Evolutionary conservation across 2,329 filamentous ascomycete genomes (phyloP), one percentile per base, ranked within the genome.

Genomic region (Colletotrichum horii): DNA sequence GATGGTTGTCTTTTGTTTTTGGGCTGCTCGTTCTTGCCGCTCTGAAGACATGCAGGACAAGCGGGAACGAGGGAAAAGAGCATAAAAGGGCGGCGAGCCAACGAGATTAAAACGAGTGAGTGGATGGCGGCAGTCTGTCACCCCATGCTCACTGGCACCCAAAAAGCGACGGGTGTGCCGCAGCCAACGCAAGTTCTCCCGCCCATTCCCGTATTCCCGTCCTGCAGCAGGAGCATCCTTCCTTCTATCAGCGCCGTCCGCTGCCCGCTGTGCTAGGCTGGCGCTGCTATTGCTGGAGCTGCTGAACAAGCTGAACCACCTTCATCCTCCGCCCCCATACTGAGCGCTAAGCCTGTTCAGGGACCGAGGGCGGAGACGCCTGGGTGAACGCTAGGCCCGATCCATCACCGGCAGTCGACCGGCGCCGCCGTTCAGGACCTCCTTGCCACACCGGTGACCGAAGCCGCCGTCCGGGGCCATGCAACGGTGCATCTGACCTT

Each of bases 391-490:
- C 70, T 76, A 74, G 24, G 64, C 70, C 19, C 64, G 32, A 69
- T 69, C 22, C 58, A 74, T 76, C 48, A 76, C 74, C 74, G 74
- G 64, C 43, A 61, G 19, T 16, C 69, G 15, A 58, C 43, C 74
- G 64, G 74, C 28, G 24, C 36, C 32, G 56, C 58, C 34, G 58
- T 48, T 48, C 69, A 56, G 69, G 38, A 64, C 48, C 36, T 24
- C 28, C 22, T 58, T 60, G 28, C 70, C 74, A 67, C 65, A 65
- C 74, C 70, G 74, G 70, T 66, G 58, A 65, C 74, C 70, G 70
- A 76, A 69, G 48, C 70, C 48, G 43, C 26, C 62, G 26, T 65
- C 56, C 73, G 68, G 72, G 24, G 26, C 38, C 30, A 60, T 62
- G 52, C 38, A 38, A 55, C 60, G 55, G 70, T 38, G 34, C 22